Evolutionary conservation across 2,329 filamentous ascomycete genomes (phyloP).

Genomic region (Talaromyces albobiverticillius): DNA sequence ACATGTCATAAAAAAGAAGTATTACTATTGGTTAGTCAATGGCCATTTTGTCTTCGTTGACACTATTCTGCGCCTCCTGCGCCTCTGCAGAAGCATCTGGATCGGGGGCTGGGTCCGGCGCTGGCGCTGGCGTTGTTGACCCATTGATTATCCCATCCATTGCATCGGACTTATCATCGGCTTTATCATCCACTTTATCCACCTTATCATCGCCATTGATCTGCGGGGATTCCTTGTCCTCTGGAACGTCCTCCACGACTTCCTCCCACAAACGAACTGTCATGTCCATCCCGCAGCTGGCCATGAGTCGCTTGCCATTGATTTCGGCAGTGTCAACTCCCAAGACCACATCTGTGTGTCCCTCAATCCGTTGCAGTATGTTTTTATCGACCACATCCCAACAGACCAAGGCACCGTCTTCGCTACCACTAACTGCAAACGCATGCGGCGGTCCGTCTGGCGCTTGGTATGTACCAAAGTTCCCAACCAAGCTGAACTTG

Average conservation of each 20-base stretch:
- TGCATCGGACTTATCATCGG: background rate
- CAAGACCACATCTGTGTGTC: slow-evolving; percentile 58
- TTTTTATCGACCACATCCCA: slow-evolving; percentile 91
- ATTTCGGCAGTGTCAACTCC: slow-evolving; percentile 58
- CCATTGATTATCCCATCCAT: background rate
- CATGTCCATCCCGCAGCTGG: slow-evolving; percentile 61
- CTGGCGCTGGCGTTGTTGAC: background rate
- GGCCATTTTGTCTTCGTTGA: slow-evolving; percentile 1
- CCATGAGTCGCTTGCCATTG: slow-evolving; percentile 49
- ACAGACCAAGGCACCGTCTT: slow-evolving; percentile 78
- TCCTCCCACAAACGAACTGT: slow-evolving; percentile 62
- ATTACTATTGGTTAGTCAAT: background rate
- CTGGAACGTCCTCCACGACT: slow-evolving; percentile 15
- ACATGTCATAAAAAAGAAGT: no score
- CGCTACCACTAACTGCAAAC: slow-evolving; percentile 80
- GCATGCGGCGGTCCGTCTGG: slow-evolving; percentile 37
- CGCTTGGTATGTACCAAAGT: slow-evolving; percentile 67
- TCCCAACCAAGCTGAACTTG: slow-evolving; percentile 78
- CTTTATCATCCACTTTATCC: background rate
- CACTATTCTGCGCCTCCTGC: background rate
- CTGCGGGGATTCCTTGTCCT: slow-evolving; percentile 11
- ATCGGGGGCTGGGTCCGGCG: background rate
- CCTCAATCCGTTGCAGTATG: slow-evolving; percentile 65
- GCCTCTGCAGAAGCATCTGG: background rate
- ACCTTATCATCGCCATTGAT: slow-evolving; percentile 3